These are phyloP conservation scores for Penicillium longicatenatum DNA, from an alignment of 495 filamentous ascomycete species.

Conservation along the genomic window DNA sequence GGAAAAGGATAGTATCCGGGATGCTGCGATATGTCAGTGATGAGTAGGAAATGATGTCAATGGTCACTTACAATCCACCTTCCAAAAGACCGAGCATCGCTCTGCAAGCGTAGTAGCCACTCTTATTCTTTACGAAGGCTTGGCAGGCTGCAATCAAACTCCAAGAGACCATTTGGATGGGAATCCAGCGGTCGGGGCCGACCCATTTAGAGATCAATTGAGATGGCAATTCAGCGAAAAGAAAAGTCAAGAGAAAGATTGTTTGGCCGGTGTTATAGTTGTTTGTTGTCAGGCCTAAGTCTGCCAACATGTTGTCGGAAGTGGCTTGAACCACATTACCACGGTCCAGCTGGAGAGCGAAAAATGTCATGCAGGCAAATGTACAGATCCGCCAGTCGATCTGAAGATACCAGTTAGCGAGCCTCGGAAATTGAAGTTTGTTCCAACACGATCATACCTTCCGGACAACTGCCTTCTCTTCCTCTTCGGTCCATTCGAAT, in stretches of 20 bases:
- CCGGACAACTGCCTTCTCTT: slow-evolving; percentile 67
- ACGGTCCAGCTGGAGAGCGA: slow-evolving; percentile 78
- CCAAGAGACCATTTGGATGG: slow-evolving; percentile 78
- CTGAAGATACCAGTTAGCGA: slow-evolving; percentile 21
- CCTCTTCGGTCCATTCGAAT: slow-evolving; percentile 68
- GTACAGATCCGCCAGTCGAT: slow-evolving; percentile 60
- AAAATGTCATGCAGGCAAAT: slow-evolving; percentile 78
- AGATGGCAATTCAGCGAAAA: slow-evolving; percentile 71
- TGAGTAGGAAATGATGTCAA: background rate
- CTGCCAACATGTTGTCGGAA: slow-evolving; percentile 67
- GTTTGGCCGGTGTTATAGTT: slow-evolving; percentile 80
- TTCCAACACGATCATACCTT: slow-evolving; percentile 48
- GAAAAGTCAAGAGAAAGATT: slow-evolving; percentile 67
- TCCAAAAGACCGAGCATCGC: slow-evolving; percentile 73
- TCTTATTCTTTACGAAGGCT: slow-evolving; percentile 61
- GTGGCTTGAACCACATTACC: slow-evolving; percentile 73
- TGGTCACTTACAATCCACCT: slow-evolving; percentile 61
- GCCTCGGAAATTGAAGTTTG: background rate
- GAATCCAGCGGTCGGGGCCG: slow-evolving; percentile 85
- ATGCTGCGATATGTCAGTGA: slow-evolving; percentile 30
- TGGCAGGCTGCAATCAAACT: slow-evolving; percentile 70
- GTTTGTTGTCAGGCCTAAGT: slow-evolving; percentile 64
- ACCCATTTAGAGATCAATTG: slow-evolving; percentile 72
- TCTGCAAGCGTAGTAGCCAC: slow-evolving; percentile 64
- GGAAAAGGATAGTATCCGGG: slow-evolving; percentile 60